Conservation (phyloP, 2,329 filamentous ascomycete genomes). For the Venturia asperata region DNA sequence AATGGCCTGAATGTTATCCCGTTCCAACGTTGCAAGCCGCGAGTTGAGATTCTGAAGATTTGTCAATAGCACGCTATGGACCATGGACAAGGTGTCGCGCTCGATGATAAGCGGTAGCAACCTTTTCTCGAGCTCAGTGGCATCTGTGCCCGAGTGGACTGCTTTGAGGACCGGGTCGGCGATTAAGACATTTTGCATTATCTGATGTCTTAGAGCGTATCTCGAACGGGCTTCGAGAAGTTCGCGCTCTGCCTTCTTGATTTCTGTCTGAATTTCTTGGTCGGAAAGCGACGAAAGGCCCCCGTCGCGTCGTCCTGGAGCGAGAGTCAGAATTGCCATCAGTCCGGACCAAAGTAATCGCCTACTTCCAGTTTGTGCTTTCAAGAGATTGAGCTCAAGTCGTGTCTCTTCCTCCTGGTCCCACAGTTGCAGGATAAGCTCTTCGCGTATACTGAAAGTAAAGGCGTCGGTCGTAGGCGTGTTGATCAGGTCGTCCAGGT, state of each 20-base stretch:
- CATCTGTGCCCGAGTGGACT: slow-evolving; percentile 60
- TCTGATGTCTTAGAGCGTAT: slow-evolving; percentile 62
- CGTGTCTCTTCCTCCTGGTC: slow-evolving; percentile 64
- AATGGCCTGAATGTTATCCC: slow-evolving; percentile 41
- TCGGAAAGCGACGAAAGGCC: slow-evolving; percentile 30
- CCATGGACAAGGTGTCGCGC: slow-evolving; percentile 60
- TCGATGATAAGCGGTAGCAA: slow-evolving; percentile 59
- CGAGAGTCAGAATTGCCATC: neutral
- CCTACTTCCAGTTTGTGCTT: slow-evolving; percentile 31
- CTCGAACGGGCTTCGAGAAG: slow-evolving; percentile 63
- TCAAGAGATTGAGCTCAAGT: slow-evolving; percentile 62
- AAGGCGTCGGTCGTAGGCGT: slow-evolving; percentile 43
- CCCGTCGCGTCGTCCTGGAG: neutral
- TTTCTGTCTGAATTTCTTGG: slow-evolving; percentile 46
- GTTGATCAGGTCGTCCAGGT: slow-evolving; percentile 34
- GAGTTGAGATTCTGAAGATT: neutral
- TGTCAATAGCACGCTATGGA: slow-evolving; percentile 22
- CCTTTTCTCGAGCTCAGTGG: slow-evolving; percentile 60
- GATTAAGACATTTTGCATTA: slow-evolving; percentile 60
- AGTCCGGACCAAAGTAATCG: neutral
- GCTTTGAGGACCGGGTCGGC: slow-evolving; percentile 71
- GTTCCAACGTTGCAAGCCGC: neutral
- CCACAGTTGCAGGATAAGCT: slow-evolving; percentile 60
- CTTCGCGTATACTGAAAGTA: slow-evolving; percentile 59
- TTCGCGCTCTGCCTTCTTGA: slow-evolving; percentile 52